Base-by-base conservation (phyloP, 805 yeast species). In the Saccharomycopsis fodiens region DNA sequence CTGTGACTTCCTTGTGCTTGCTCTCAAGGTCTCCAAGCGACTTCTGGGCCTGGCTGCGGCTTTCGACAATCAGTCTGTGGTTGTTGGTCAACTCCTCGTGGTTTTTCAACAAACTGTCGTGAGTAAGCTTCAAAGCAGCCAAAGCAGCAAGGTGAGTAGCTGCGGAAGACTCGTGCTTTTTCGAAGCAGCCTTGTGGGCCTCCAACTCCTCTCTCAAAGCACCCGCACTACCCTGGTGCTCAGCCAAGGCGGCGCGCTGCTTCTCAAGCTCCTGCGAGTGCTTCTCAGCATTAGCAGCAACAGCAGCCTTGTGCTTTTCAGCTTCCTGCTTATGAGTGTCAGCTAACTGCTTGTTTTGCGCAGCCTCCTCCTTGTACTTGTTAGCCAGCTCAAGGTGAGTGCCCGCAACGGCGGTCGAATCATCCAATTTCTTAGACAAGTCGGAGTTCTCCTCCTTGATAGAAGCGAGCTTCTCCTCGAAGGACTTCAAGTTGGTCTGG, bases 91-190 rank as follows among this genome's bases (percentile, higher is more conserved):
- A 10, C 29, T 25, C 29, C 10, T 25, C 29, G 29, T 25, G 29
- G 29, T 6, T 25, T 10, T 25, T 25, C 10, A 10, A 7, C 29
- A 25, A 25, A 7, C 10, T 25, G 29, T 25, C 29, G 10, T 25
- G 29, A 25, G 29, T 10, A 25, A 25, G 6, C 29, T 25, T 25
- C 29, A 25, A 25, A 34, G 17, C 20, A 6, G 16, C 36, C 20
- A 34, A 34, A 34, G 36, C 36, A 34, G 36, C 36, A 34, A 15
- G 36, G n/a, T 34, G 36, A 34, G 17, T 17, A 34, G 17, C 20
- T 6, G 36, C 20, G 36, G 5, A 7, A 34, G 36, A 34, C 20
- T 34, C 36, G 36, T 34, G 36, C 20, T 34, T 17, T 16, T 34
- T 16, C 6, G 36, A 34, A 6, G 5, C 36, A 12, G 36, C 20